Evolutionary conservation across 2,329 filamentous ascomycete genomes (phyloP).

Genomic region (Ophiobolus disseminans): DNA sequence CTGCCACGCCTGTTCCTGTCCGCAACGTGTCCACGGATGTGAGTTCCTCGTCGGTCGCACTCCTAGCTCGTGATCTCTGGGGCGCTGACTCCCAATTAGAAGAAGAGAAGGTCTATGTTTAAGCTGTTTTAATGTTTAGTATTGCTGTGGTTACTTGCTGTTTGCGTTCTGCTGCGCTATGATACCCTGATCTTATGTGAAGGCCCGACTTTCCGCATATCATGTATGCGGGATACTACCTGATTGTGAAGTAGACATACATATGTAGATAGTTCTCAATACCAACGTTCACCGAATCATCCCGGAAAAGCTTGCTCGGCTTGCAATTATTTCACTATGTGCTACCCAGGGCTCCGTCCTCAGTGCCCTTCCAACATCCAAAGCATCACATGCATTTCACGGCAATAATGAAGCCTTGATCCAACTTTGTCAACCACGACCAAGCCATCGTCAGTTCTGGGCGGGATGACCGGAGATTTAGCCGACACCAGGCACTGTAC

Average conservation of each 20-base stretch:
- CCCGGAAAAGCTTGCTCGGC: too few species aligned
- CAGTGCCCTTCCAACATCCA: too few species aligned
- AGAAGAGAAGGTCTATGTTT: conserved; percentile 34
- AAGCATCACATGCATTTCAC: too few species aligned
- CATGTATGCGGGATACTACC: too few species aligned
- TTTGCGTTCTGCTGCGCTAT: neutral
- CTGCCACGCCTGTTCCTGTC: conserved; percentile 15
- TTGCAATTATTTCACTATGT: too few species aligned
- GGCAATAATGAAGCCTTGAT: too few species aligned
- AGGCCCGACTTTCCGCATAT: neutral
- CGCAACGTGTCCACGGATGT: conserved; percentile 24
- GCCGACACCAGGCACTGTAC: neutral
- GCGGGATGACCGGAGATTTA: conserved; percentile 5
- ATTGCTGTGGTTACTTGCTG: neutral
- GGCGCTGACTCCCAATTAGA: conserved; percentile 22
- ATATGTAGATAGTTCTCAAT: too few species aligned
- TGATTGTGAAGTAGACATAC: too few species aligned
- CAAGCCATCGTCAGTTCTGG: too few species aligned
- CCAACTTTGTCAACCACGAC: too few species aligned
- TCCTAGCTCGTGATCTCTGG: conserved; percentile 1
- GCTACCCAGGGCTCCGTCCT: too few species aligned
- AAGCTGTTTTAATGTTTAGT: conserved; percentile 24
- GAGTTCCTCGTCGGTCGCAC: conserved; percentile 9
- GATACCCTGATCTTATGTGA: conserved; percentile 9
- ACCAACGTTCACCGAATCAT: too few species aligned